phyloP scores from a whole-genome alignment of 139 green algal genomes.

The Auxenochlorella pyrenoidosa region DNA sequence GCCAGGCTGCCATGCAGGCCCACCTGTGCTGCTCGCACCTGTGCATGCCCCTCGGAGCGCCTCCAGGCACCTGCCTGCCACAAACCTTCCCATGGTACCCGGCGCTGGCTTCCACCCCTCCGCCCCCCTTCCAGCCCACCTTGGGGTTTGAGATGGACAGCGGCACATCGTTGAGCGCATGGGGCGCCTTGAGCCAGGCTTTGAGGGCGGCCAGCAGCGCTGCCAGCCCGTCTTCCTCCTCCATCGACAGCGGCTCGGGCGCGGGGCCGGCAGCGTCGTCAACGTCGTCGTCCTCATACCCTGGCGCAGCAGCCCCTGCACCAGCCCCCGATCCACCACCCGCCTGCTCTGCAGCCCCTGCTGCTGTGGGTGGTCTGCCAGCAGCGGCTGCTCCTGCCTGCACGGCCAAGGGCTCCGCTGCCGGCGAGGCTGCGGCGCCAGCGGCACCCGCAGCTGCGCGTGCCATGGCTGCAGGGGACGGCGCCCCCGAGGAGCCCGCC shows the following conservation, averaged over 20 bases:
- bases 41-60: no score
- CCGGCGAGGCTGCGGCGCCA: not conserved
- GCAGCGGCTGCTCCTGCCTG: not conserved
- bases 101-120: not conserved
- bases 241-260: not conserved
- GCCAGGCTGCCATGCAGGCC: not conserved
- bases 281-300: not conserved
- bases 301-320: not conserved
- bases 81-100: no score
- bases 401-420: no score
- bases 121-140: not conserved
- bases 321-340: not conserved
- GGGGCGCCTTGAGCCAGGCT: constrained; percentile 9
- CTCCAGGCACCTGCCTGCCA: no score
- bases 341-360: not conserved
- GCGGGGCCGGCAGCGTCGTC: not conserved
- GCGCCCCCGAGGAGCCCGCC: not conserved
- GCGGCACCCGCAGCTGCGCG: not conserved
- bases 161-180: constrained; percentile 38
- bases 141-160: constrained; percentile 29
- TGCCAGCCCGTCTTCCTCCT: constrained; percentile 32
- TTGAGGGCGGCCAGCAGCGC: constrained; percentile 33
- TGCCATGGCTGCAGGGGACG: not conserved
- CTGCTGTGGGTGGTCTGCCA: not conserved
- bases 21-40: not conserved